phyloP scores from a whole-genome alignment of 345 rosid genomes.

The Dimocarpus longan region DNA sequence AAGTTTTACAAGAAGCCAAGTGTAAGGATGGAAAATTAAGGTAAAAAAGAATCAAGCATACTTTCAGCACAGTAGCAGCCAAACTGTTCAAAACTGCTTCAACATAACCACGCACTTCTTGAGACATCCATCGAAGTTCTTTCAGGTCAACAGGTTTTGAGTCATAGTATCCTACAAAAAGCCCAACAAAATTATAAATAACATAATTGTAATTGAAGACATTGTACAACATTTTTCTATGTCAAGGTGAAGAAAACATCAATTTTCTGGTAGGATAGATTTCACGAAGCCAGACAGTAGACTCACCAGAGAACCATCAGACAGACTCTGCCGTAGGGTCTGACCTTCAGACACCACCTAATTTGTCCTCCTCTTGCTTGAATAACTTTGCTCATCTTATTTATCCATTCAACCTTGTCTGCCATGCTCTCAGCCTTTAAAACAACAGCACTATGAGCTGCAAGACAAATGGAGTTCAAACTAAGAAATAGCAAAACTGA shows the following conservation, averaged over 20 bases:
- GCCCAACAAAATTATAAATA: neutral
- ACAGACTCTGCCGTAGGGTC: slow-evolving; percentile 80
- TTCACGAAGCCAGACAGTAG: neutral
- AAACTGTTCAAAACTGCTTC: slow-evolving; percentile 95
- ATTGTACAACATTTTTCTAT: neutral
- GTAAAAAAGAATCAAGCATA: slow-evolving; percentile 23
- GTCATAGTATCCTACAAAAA: slow-evolving; percentile 72
- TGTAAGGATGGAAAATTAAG: neutral
- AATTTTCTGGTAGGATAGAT: neutral
- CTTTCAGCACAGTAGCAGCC: slow-evolving; percentile 93
- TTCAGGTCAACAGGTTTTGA: slow-evolving; percentile 83
- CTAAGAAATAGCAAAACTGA: neutral
- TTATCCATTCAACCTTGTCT: slow-evolving; percentile 89
- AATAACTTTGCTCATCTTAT: slow-evolving; percentile 66
- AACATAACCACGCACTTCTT: slow-evolving; percentile 95
- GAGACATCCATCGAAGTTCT: slow-evolving; percentile 97
- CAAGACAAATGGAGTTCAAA: slow-evolving; percentile 19
- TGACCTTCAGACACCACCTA: slow-evolving; percentile 41
- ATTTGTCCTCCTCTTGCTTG: slow-evolving; percentile 70
- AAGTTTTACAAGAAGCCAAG: neutral
- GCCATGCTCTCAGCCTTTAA: slow-evolving; percentile 87
- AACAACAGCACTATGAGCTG: slow-evolving; percentile 82
- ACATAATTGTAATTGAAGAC: neutral
- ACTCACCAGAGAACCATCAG: slow-evolving; percentile 97
- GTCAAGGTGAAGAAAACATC: no score